Evolutionary conservation across 2,329 filamentous ascomycete species (phyloP).

Genomic region (Talaromyces islandicus): DNA sequence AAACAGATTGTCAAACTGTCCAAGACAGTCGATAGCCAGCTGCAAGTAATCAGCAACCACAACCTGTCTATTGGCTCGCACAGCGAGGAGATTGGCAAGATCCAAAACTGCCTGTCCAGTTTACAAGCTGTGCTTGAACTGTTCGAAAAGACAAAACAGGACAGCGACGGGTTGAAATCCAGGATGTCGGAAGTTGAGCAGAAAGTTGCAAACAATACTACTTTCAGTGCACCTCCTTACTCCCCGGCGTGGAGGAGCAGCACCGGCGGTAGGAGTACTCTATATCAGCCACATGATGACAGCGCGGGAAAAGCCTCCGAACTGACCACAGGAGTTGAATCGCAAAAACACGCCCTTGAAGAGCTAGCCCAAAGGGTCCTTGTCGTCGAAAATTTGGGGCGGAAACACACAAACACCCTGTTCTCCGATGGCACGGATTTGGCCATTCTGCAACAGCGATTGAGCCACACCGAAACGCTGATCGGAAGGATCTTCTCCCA

Average conservation of each 20-base stretch:
- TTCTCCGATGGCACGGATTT: background rate
- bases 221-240: background rate
- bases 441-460: constrained; percentile 4
- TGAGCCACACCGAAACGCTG: constrained; percentile 2
- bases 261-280: background rate
- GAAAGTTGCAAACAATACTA: background rate
- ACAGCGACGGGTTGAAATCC: background rate
- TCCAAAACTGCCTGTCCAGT: background rate
- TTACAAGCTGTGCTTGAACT: background rate
- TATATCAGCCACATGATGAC: background rate
- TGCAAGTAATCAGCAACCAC: background rate
- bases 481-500: background rate
- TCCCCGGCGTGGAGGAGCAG: background rate
- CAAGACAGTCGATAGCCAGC: background rate
- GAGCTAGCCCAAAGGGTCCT: background rate
- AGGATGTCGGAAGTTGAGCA: background rate
- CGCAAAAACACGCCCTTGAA: background rate
- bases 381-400: background rate
- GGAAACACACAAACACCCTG: background rate
- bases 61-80: background rate
- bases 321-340: background rate
- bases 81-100: background rate
- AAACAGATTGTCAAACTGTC: background rate
- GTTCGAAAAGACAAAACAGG: background rate
- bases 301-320: background rate